A percentile compares a stretch with the other conserved stretches of the same genome.
Conservation (phyloP, 2,329 filamentous ascomycete genomes). For the Zymoseptoria brevis region DNA sequence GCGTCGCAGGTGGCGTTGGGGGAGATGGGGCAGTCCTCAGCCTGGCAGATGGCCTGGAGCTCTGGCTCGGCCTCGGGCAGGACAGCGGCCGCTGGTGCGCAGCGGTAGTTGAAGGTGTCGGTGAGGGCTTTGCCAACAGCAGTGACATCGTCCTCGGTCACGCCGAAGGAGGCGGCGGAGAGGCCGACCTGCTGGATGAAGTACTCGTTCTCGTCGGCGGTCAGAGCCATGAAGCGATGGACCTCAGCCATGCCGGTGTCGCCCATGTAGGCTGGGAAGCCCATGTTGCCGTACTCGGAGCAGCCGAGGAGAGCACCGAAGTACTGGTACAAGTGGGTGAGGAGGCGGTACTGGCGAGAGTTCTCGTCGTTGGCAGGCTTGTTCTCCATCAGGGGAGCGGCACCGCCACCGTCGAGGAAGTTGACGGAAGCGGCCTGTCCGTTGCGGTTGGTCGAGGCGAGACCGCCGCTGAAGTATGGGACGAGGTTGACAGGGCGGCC, state of each 20-base stretch:
- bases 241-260: conserved; percentile 44
- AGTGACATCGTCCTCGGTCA: conserved; percentile 45
- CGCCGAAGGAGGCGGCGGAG: conserved; percentile 51
- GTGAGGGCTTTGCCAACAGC: conserved; percentile 44
- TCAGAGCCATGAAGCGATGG: conserved; percentile 52
- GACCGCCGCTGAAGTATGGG: conserved; percentile 51
- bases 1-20: conserved; percentile 39
- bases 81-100: conserved; percentile 40
- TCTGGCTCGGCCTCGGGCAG: conserved; percentile 40
- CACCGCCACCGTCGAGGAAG: conserved; percentile 55
- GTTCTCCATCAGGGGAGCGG: conserved; percentile 48
- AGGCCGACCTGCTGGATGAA: conserved; percentile 54
- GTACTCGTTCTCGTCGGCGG: conserved; percentile 46
- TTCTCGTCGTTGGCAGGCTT: conserved; percentile 44
- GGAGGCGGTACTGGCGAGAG: conserved; percentile 51
- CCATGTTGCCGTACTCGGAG: conserved; percentile 42
- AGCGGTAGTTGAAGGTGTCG: conserved; percentile 46
- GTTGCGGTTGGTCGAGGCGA: conserved; percentile 49
- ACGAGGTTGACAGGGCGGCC: conserved; percentile 48
- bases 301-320: conserved; percentile 54
- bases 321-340: conserved; percentile 56
- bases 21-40: conserved; percentile 42
- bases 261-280: conserved; percentile 45
- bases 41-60: conserved; percentile 51
- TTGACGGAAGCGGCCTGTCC: conserved; percentile 44